These are phyloP conservation scores for Trichoderma erinaceum DNA, from an alignment of 495 filamentous ascomycete species.

Conservation along the genomic window DNA sequence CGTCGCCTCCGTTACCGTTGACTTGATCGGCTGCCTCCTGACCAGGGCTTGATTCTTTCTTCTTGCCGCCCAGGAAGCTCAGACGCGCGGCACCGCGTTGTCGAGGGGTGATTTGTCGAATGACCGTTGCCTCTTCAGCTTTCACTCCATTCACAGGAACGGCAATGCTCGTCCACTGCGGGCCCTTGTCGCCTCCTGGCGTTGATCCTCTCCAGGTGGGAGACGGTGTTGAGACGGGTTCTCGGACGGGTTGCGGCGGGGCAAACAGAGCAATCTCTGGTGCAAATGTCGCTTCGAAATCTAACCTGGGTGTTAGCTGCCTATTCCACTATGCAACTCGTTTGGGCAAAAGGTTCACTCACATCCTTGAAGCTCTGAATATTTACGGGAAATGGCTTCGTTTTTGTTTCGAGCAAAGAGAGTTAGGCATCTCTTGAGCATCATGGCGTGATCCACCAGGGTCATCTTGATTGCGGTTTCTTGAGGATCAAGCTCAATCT, in stretches of 20 bases:
- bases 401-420: slow-evolving; percentile 59
- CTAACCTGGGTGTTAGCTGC: slow-evolving; percentile 20
- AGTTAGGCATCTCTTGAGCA: slow-evolving; percentile 74
- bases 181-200: slow-evolving; percentile 17
- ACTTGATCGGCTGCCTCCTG: slow-evolving; percentile 17
- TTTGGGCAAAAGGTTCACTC: slow-evolving; percentile 26
- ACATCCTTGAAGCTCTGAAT: slow-evolving; percentile 47
- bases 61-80: slow-evolving; percentile 43
- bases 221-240: slow-evolving; percentile 31
- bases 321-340: slow-evolving; percentile 19
- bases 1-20: slow-evolving; percentile 27
- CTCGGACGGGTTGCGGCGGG: slow-evolving; percentile 30
- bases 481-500: slow-evolving; percentile 54
- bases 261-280: slow-evolving; percentile 55
- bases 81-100: slow-evolving; percentile 43
- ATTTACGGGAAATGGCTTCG: slow-evolving; percentile 34
- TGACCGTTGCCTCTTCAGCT: slow-evolving; percentile 34
- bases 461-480: slow-evolving; percentile 80
- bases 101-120: slow-evolving; percentile 33
- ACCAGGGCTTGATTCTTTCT: slow-evolving; percentile 26
- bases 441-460: slow-evolving; percentile 80
- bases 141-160: slow-evolving; percentile 29
- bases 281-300: slow-evolving; percentile 57
- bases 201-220: slow-evolving; percentile 34
- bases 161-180: slow-evolving; percentile 23